Conservation (phyloP, 805 yeast species). For the Ogataea pignaliae region DNA sequence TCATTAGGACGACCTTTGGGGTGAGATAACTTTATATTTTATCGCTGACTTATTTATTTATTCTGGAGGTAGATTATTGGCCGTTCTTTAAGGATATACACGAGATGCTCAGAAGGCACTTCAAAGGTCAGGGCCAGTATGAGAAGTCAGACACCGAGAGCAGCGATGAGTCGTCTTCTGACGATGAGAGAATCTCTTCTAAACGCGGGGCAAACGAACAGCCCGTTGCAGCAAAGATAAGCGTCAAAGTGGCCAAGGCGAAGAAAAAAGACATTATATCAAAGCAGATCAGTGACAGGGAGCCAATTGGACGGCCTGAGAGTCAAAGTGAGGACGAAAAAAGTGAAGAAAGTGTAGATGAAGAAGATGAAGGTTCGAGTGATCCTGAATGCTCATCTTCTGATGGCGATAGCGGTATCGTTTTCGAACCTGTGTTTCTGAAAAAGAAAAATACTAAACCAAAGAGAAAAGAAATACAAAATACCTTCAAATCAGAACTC, state of each 20-base stretch:
- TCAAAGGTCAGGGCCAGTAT: conserved; percentile 2
- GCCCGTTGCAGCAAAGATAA: background rate
- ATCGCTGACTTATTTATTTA: too few relatives aligned
- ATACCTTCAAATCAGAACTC: background rate
- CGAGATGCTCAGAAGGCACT: conserved; percentile 1
- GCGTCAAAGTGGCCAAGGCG: background rate
- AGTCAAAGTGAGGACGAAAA: background rate
- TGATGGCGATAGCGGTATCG: background rate
- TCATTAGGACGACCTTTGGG: too few relatives aligned
- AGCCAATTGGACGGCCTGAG: background rate
- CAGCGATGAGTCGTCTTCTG: background rate
- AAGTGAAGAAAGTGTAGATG: background rate
- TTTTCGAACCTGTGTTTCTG: background rate
- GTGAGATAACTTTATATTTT: too few relatives aligned
- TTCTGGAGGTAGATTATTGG: too few relatives aligned
- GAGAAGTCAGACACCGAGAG: background rate
- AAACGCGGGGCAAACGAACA: background rate
- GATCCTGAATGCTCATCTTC: background rate
- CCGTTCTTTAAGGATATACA: too few relatives aligned
- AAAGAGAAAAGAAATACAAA: background rate
- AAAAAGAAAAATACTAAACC: background rate
- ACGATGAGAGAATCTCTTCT: background rate
- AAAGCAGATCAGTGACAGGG: background rate
- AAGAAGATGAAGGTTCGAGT: background rate
- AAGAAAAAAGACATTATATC: background rate